phyloP scores from a whole-genome alignment of 164 flowering plant species.

The Dillenia turbinata region DNA sequence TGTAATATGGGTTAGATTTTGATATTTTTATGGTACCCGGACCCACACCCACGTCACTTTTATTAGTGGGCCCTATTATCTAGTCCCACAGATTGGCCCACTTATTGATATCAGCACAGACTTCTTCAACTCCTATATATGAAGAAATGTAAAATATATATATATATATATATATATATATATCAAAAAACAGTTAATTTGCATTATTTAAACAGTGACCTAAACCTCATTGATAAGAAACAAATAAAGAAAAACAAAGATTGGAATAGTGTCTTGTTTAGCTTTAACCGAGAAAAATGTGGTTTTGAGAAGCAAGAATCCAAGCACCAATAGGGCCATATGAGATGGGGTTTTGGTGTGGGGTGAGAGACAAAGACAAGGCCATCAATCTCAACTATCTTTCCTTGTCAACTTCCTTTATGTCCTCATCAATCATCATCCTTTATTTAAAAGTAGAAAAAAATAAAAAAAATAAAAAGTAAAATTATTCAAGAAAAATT shows the following conservation, averaged over 20 bases:
- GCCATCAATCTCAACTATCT: constrained; percentile 3
- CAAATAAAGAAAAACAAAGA: background rate
- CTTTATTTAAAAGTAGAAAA: background rate
- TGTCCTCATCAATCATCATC: constrained; percentile 8
- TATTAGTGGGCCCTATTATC: background rate
- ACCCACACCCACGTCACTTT: background rate
- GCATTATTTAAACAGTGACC: constrained; percentile 16
- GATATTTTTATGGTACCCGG: background rate
- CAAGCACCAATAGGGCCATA: background rate
- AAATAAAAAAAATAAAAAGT: too few relatives aligned
- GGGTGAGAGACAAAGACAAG: constrained; percentile 12
- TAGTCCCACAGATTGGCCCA: constrained; percentile 5
- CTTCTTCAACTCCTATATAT: constrained; percentile 11
- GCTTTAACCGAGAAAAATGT: background rate
- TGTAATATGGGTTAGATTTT: background rate
- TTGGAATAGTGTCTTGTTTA: constrained; percentile 1
- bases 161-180: too few relatives aligned
- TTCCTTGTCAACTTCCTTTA: constrained; percentile 11
- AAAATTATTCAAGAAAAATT: background rate
- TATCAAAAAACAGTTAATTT: constrained; percentile 2
- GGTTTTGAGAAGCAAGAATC: constrained; percentile 10
- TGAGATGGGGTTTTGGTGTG: background rate
- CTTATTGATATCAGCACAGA: constrained; percentile 7
- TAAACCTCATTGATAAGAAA: constrained; percentile 8
- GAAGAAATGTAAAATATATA: too few relatives aligned